Conservation (phyloP, 2,329 filamentous ascomycete species). For the Neopestalotiopsis sp. region DNA sequence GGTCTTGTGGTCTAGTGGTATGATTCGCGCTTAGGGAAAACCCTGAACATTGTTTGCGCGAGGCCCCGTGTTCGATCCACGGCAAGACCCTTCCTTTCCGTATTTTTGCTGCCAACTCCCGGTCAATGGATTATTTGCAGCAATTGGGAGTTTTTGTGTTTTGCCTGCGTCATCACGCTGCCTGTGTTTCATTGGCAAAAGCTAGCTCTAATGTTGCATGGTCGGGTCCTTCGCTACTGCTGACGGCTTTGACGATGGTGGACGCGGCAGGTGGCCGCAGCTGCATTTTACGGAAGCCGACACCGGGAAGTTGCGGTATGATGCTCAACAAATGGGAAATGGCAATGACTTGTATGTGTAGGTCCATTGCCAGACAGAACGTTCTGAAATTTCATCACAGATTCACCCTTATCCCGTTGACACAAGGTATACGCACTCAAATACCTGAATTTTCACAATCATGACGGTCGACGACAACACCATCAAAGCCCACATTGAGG, state of each 20-base stretch:
- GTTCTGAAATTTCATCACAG: too few relatives aligned
- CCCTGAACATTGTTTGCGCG: not conserved
- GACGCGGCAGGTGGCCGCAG: not conserved
- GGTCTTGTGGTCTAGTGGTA: not conserved
- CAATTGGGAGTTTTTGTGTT: not conserved
- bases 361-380: not conserved
- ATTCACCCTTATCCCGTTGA: too few relatives aligned
- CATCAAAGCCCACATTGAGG: constrained; percentile 37
- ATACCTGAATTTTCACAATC: not conserved
- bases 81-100: not conserved
- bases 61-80: not conserved
- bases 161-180: not conserved
- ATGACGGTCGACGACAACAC: constrained; percentile 25
- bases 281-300: not conserved
- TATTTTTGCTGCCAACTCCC: not conserved
- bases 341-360: not conserved
- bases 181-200: too few relatives aligned
- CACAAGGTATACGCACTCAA: too few relatives aligned
- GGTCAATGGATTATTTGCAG: too few relatives aligned
- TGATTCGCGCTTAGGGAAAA: not conserved
- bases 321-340: not conserved
- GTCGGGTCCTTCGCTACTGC: too few relatives aligned
- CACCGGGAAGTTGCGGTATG: not conserved
- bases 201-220: too few relatives aligned
- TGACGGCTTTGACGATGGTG: not conserved